phyloP scores from a whole-genome alignment of 257 asterid genomes.

The Nicotiana tomentosiformis region DNA sequence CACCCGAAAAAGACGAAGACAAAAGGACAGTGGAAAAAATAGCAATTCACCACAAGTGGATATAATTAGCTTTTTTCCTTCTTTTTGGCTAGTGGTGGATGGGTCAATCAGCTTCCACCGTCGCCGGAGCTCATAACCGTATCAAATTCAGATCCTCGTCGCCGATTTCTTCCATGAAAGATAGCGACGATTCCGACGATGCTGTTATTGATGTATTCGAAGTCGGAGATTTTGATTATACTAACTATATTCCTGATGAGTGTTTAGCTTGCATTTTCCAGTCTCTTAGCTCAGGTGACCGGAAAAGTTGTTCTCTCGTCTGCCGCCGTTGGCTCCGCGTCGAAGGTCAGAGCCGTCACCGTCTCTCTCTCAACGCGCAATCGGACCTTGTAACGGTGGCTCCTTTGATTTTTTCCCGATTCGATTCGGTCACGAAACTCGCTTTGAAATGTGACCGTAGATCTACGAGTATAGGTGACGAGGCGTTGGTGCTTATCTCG shows the following conservation, averaged over 20 bases:
- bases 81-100: conserved; percentile 28
- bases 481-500: conserved; percentile 52
- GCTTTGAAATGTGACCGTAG: conserved; percentile 89
- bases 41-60: neutral
- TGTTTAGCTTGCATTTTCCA: conserved; percentile 66
- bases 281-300: conserved; percentile 58
- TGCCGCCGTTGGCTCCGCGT: conserved; percentile 78
- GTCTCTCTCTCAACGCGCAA: conserved; percentile 68
- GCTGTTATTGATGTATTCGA: neutral
- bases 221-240: conserved; percentile 26
- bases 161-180: neutral
- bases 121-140: conserved; percentile 21
- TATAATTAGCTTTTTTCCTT: neutral
- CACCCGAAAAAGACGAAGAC: conserved; percentile 7
- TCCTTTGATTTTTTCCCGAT: conserved; percentile 53
- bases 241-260: conserved; percentile 63
- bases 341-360: conserved; percentile 91
- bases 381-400: conserved; percentile 36
- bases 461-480: conserved; percentile 70
- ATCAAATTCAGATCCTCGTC: conserved; percentile 25
- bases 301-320: conserved; percentile 63
- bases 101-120: conserved; percentile 68
- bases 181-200: conserved; percentile 16
- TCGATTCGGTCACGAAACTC: conserved; percentile 76
- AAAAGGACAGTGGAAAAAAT: neutral